Conservation (phyloP, 768 basidiomycete species). For the Agaricus subrufescens region DNA sequence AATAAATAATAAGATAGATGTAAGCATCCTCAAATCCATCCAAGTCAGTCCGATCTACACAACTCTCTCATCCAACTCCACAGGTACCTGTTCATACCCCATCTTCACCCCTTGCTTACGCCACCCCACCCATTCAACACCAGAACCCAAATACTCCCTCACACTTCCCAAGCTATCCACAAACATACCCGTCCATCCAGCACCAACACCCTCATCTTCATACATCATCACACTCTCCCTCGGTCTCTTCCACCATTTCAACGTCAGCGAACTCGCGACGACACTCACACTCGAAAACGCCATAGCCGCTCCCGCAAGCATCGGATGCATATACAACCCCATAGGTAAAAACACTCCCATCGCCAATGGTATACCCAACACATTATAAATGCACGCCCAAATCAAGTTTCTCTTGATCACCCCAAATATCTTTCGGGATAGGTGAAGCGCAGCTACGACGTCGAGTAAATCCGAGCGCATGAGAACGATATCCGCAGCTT, state of each 20-base stretch:
- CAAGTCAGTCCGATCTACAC: neutral
- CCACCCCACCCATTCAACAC: constrained; percentile 4
- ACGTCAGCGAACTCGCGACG: constrained; percentile 81
- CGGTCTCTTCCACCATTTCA: constrained; percentile 83
- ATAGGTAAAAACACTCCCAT: constrained; percentile 96
- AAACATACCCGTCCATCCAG: constrained; percentile 39
- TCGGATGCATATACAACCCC: constrained; percentile 91
- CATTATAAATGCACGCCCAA: constrained; percentile 95
- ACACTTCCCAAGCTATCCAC: constrained; percentile 43
- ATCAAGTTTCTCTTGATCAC: constrained; percentile 91
- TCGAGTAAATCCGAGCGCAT: constrained; percentile 97
- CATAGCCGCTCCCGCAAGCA: constrained; percentile 99
- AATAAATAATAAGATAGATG: too few species aligned
- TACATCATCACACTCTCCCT: constrained; percentile 71
- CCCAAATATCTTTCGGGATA: constrained; percentile 82
- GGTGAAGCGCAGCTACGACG: constrained; percentile 93
- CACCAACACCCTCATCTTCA: constrained; percentile 43
- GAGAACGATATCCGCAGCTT: constrained; percentile 96
- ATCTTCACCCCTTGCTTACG: constrained; percentile 25
- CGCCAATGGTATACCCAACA: constrained; percentile 91
- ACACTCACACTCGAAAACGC: constrained; percentile 96
- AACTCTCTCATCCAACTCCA: constrained; percentile 48
- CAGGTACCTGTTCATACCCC: constrained; percentile 65
- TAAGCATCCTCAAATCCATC: too few species aligned
- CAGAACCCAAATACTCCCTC: constrained; percentile 34